These are phyloP conservation scores for Calvatia gigantea DNA, from an alignment of 768 basidiomycete species.

Conservation along the genomic window DNA sequence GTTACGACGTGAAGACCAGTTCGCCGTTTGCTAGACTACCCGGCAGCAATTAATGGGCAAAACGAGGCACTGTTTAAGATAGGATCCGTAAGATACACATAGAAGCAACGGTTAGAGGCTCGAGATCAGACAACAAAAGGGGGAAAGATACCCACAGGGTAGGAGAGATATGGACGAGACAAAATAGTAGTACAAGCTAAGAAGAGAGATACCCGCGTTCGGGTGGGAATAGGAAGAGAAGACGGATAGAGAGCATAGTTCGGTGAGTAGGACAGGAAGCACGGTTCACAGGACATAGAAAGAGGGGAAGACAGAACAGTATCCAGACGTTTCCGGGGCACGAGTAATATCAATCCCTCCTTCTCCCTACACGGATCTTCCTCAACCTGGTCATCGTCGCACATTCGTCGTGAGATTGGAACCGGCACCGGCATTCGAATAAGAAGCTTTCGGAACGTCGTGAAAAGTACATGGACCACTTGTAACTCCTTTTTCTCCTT, in stretches of 20 bases:
- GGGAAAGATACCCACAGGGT: no score
- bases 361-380: background rate
- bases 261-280: background rate
- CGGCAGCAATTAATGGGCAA: no score
- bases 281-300: background rate
- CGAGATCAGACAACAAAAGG: no score
- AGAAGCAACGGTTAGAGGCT: no score
- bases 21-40: no score
- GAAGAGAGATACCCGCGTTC: background rate
- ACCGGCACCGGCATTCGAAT: background rate
- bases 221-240: background rate
- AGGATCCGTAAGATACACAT: no score
- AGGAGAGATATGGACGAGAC: no score
- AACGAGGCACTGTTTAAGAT: no score
- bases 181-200: no score
- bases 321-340: conserved; percentile 5
- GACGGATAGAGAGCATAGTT: background rate
- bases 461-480: background rate
- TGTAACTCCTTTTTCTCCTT: conserved; percentile 6
- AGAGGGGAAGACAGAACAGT: background rate
- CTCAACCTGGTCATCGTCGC: background rate
- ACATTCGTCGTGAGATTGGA: background rate
- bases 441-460: background rate
- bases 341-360: background rate
- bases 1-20: no score